Conservation (phyloP, 331 rosid species). For the Acacia concinna region DNA sequence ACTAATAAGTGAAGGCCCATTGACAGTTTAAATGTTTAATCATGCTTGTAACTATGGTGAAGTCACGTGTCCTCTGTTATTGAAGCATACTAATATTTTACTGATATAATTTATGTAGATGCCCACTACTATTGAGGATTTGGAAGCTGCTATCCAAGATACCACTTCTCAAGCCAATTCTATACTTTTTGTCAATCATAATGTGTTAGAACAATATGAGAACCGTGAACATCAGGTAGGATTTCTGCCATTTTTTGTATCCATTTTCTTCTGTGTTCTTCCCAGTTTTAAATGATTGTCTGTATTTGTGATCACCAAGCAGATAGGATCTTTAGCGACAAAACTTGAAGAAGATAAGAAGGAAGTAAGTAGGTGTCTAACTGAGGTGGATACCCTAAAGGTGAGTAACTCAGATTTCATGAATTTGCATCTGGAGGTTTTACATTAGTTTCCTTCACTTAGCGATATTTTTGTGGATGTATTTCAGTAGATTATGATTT, state of each 20-base stretch:
- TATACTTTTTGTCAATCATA: conserved; percentile 71
- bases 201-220: conserved; percentile 80
- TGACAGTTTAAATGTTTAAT: neutral
- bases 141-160: conserved; percentile 86
- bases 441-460: neutral
- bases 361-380: conserved; percentile 49
- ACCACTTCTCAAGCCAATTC: conserved; percentile 77
- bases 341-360: conserved; percentile 69
- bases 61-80: neutral
- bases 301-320: conserved; percentile 31
- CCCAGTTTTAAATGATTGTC: neutral
- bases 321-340: conserved; percentile 64
- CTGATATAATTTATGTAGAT: conserved; percentile 49
- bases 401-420: conserved; percentile 33
- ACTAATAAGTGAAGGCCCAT: neutral
- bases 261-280: neutral
- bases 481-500: neutral
- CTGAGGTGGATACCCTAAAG: conserved; percentile 65
- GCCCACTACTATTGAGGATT: conserved; percentile 92
- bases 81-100: neutral
- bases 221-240: conserved; percentile 69
- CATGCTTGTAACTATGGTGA: neutral
- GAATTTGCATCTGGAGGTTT: neutral
- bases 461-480: neutral
- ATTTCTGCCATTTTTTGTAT: neutral